Evolutionary conservation across 2,329 filamentous ascomycete species (phyloP), one percentile per base, ranked within the genome.

Genomic region (Nigrograna mackinnonii): DNA sequence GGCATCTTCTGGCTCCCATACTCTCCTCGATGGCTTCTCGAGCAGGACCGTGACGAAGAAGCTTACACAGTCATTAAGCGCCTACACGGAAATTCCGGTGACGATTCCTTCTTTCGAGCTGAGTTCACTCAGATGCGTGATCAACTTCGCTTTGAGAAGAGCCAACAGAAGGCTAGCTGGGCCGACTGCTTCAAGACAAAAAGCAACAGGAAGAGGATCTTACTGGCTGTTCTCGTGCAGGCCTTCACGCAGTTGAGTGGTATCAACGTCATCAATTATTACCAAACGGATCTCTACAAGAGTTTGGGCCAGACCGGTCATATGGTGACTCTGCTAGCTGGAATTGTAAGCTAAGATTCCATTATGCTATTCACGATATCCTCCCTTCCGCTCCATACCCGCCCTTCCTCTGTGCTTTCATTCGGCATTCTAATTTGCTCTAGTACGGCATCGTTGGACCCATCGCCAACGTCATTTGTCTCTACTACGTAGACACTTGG

Each of bases 1-100:
- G 60, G 73, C 2, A 77, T 86, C 21, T 84, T 82, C 78, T 81
- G 85, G 67, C 83, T 88, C 62, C 86, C 85, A 0, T 86, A 89
- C 49, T 85, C 82, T 0, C 85, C 84, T 0, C 76, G 84, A 1
- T 86, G 80, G 79, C 76, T 89, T 0, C 50, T 77, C 17, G 63
- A 70, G 7, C 66, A 75, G 49, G 71, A 69, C 35, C 60, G 67
- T 4, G 40, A 52, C 16, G 66, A 74, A 2, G 69, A 75, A 60
- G 62, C 67, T n/a, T 55, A 62, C 22, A 58, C 57, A 4, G 65
- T 74, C 9, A 55, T 78, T 26, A 63, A 68, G 20, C 57, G 66
- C 0, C 62, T 80, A 12, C 74, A 79, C 51, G 64, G 44, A n/a
- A 34, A 34, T n/a, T 26, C n/a, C 14, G 38, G 35, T 18, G 42